Evolutionary conservation across 2,329 filamentous ascomycete genomes (phyloP).

Genomic region (Xylaria digitata): DNA sequence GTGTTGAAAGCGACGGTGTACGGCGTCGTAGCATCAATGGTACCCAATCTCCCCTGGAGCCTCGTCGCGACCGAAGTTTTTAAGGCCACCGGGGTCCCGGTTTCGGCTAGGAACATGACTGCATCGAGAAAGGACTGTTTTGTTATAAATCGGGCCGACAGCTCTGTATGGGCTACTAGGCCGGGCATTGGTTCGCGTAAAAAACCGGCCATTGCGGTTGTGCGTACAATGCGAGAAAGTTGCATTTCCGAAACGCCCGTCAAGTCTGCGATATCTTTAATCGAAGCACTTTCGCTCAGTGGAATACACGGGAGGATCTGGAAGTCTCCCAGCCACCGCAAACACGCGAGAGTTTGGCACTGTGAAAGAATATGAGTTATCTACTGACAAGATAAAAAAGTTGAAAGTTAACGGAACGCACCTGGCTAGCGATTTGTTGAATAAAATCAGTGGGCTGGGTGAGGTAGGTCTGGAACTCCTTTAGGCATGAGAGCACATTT

Average conservation of each 20-base stretch:
- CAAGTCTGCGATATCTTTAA: constrained; percentile 57
- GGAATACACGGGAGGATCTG: constrained; percentile 60
- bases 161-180: constrained; percentile 52
- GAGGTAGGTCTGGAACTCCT: not conserved
- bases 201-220: constrained; percentile 52
- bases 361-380: constrained; percentile 5
- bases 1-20: constrained; percentile 20
- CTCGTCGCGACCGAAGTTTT: constrained; percentile 49
- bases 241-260: constrained; percentile 53
- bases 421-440: not conserved
- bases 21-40: not conserved
- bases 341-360: constrained; percentile 46
- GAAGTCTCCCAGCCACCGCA: constrained; percentile 58
- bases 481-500: not conserved
- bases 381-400: not conserved
- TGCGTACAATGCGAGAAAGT: constrained; percentile 52
- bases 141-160: constrained; percentile 54
- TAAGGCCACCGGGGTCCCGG: constrained; percentile 51
- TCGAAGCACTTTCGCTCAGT: constrained; percentile 49
- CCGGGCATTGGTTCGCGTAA: constrained; percentile 50
- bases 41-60: constrained; percentile 4
- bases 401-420: not conserved
- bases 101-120: constrained; percentile 53
- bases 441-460: not conserved
- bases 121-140: constrained; percentile 53